Conservation (phyloP, 2,329 filamentous ascomycete genomes). For the Metarhizium rileyi region DNA sequence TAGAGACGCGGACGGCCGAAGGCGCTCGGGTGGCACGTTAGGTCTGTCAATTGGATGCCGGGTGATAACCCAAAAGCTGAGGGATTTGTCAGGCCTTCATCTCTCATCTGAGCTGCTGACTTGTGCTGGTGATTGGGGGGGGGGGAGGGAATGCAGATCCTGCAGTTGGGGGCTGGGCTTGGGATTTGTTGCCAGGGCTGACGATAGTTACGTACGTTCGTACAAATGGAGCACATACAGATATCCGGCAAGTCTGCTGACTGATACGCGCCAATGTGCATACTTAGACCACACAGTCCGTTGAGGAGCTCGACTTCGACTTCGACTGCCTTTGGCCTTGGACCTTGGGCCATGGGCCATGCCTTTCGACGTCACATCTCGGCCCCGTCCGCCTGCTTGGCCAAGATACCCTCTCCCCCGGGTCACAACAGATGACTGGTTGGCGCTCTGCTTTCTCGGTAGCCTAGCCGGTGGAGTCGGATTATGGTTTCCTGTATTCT, state of each 20-base stretch:
- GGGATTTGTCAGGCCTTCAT: neutral
- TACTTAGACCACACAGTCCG: too few species aligned
- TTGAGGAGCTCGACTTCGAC: too few species aligned
- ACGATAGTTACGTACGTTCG: neutral
- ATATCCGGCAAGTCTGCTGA: too few species aligned
- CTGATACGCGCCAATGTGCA: too few species aligned
- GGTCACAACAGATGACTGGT: constrained; percentile 1
- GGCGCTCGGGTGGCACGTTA: neutral
- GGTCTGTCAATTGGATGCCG: neutral
- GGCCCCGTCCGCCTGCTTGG: neutral
- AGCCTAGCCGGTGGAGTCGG: constrained; percentile 1
- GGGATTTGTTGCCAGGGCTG: neutral
- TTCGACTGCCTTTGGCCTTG: too few species aligned
- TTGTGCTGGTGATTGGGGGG: neutral
- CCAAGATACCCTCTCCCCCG: neutral
- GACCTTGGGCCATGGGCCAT: neutral
- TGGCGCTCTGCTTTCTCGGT: constrained; percentile 7
- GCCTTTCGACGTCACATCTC: neutral
- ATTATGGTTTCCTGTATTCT: neutral
- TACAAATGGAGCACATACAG: neutral
- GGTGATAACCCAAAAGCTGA: neutral
- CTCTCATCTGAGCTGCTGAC: neutral
- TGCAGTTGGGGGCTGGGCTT: neutral
- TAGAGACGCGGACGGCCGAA: neutral
- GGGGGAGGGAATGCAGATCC: neutral